Base-by-base conservation (phyloP, 2,329 filamentous ascomycete species). In the Penicillium crustosum region DNA sequence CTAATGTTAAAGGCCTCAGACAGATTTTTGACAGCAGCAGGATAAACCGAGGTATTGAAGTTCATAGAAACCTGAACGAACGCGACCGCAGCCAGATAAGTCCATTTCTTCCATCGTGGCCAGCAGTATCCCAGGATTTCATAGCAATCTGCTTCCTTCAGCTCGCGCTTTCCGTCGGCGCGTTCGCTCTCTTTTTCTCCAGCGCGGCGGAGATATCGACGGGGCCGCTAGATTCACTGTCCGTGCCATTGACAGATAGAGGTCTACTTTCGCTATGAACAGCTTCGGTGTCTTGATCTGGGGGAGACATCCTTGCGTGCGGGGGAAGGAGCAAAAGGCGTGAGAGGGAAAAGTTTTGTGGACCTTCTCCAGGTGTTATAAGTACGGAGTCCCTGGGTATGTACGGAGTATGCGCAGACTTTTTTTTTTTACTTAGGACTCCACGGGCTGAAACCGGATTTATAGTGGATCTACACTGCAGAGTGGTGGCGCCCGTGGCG, bases 61-160 rank as follows among this genome's bases (percentile, higher is more conserved):
- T 89, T 89, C 86, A 89, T 89, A 6, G 86, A 89, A 0, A 86
- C 84, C 70, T 89, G 87, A 5, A 89, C 86, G 67, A 83, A 77
- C 71, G 88, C 87, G 70, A 89, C 86, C 69, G 88, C 79, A 31
- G 80, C 82, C 8, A 66, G 63, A 45, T 66, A 66, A 43, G 60
- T 61, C 70, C 70, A 73, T 61, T 71, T 71, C 65, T 70, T 70
- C 70, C 70, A 72, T 35, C 54, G 53, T 9, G 70, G 70, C 62
- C 83, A 89, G 27, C 74, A 76, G 68, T 80, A 89, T 51, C 84
- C 86, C 1, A 89, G 78, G 66, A 87, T 81, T 5, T 82, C 78
- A 69, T 85, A 86, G 68, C 84, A 87, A 61, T 87, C 85, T 19
- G 74, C 71, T 58, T 80, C 77, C 10, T 72, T 78, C 36, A 82